Conservation (phyloP, 805 yeast species). For the Candida caryicola region DNA sequence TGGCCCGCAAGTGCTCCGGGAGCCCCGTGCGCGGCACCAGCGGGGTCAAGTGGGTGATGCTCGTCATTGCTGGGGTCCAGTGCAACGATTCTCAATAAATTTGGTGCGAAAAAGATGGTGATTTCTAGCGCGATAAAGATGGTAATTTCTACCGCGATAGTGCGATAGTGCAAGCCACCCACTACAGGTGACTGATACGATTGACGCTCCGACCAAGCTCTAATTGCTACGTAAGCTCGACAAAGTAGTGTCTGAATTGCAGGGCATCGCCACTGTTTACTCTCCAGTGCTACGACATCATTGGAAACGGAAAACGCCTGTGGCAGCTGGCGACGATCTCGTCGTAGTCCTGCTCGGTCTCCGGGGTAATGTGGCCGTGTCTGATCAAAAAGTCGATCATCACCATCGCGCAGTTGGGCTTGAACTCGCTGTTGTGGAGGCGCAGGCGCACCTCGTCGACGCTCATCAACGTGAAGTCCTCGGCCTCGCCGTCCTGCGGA, state of each 20-base stretch:
- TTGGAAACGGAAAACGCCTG: constrained; percentile 69
- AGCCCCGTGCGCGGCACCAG: neutral
- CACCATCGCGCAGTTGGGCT: constrained; percentile 84
- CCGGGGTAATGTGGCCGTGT: constrained; percentile 68
- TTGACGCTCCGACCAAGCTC: no score
- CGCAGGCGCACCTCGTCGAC: constrained; percentile 53
- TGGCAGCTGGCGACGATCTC: constrained; percentile 62
- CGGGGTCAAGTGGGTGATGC: constrained; percentile 15
- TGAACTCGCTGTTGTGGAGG: constrained; percentile 63
- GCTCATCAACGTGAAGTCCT: constrained; percentile 62
- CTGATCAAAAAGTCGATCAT: constrained; percentile 84
- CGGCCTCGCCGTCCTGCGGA: constrained; percentile 58
- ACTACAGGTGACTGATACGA: no score
- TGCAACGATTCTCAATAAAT: no score
- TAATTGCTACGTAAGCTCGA: no score
- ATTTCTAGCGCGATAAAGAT: no score
- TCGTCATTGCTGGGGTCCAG: constrained; percentile 7
- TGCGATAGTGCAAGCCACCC: no score
- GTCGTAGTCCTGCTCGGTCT: constrained; percentile 62
- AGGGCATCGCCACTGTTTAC: neutral
- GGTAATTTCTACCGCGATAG: no score
- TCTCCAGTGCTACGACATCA: constrained; percentile 3
- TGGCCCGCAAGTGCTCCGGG: neutral
- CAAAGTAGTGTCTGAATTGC: no score
- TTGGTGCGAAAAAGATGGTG: no score